A percentile compares a stretch with the other conserved stretches of the same genome.
Conservation (phyloP, 805 yeast species). For the Naumovozyma castellii region DNA sequence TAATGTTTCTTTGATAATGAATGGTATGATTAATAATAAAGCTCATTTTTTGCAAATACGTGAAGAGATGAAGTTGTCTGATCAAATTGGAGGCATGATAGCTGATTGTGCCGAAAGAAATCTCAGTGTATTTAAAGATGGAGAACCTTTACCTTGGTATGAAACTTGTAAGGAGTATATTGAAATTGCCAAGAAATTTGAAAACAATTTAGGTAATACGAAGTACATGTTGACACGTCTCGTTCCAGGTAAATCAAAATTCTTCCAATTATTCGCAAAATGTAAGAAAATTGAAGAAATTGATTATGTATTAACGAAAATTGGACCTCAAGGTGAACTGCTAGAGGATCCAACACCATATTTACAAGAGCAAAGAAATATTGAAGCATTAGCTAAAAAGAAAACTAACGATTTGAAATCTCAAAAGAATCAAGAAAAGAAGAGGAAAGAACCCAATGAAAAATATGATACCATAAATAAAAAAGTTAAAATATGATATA, state of each 20-base stretch:
- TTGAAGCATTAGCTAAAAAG: conserved; percentile 1
- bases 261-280: conserved; percentile 48
- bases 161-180: conserved; percentile 47
- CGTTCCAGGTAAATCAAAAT: conserved; percentile 62
- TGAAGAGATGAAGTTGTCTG: conserved; percentile 36
- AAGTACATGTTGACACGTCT: conserved; percentile 74
- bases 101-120: conserved; percentile 86
- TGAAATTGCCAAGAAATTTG: conserved; percentile 42
- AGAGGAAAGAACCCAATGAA: background rate
- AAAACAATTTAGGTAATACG: conserved; percentile 61
- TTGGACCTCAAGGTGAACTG: conserved; percentile 8
- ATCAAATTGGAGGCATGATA: conserved; percentile 81
- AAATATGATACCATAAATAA: background rate
- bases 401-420: background rate
- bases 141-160: conserved; percentile 42
- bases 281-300: conserved; percentile 49
- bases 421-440: background rate
- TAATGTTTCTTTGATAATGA: conserved; percentile 65
- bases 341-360: conserved; percentile 1
- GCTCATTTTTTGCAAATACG: conserved; percentile 47
- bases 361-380: conserved; percentile 1
- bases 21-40: conserved; percentile 61
- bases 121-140: conserved; percentile 58
- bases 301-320: conserved; percentile 14
- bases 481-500: background rate